Evolutionary conservation across 345 rosid species (phyloP).

Genomic region (Reutealis trisperma): DNA sequence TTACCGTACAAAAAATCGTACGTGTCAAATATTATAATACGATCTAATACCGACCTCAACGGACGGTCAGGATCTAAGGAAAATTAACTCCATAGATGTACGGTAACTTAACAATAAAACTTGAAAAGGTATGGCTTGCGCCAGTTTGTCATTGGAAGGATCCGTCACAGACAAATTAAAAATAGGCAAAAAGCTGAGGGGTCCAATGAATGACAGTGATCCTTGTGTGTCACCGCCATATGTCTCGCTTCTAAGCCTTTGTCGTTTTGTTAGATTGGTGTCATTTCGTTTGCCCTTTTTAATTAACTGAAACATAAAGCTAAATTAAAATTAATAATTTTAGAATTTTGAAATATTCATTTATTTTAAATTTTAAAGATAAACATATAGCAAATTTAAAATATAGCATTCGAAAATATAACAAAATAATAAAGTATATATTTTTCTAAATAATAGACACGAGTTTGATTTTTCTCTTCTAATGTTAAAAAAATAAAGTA

Average conservation of each 20-base stretch:
- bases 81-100: neutral
- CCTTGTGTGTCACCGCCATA: neutral
- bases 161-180: neutral
- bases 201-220: neutral
- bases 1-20: constrained; percentile 8
- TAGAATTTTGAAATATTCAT: no score
- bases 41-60: neutral
- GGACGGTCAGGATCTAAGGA: neutral
- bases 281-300: no score
- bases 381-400: no score
- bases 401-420: no score
- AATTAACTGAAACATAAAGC: no score
- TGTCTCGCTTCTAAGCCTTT: neutral
- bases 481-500: no score
- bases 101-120: neutral
- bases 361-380: no score
- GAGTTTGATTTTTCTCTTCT: no score
- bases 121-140: neutral
- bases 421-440: no score
- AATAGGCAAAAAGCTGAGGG: neutral
- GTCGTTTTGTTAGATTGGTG: neutral
- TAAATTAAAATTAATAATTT: no score
- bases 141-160: neutral
- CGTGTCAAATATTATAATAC: neutral
- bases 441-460: no score